Evolutionary conservation across 139 green algal species (phyloP), one percentile per base, ranked within the genome.

Genomic region (Closterium sp.): DNA sequence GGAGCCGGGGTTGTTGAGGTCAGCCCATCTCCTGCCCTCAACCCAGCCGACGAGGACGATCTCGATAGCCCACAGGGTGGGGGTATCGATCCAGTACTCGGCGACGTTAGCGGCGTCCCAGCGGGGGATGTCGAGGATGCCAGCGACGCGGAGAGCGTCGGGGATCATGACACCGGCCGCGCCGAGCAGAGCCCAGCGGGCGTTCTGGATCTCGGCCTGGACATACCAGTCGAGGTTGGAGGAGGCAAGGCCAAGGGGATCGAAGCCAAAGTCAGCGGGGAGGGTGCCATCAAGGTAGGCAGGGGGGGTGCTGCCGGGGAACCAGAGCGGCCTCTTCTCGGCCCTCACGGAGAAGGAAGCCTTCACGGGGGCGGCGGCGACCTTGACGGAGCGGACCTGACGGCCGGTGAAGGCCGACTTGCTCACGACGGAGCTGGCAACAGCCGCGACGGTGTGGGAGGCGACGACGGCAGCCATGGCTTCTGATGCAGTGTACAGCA

Each of bases 121-220:
- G 33, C 84, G 85, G 10, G 92, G 92, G 19, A 88, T 81, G 87
- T 92, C 64, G 21, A 91, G 85, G 66, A 95, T 35, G n/a, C 90
- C 90, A 21, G 86, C 81, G 28, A 92, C 91, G 87, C 66, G 91
- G 28, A 94, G 30, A 21, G 91, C 21, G 85, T 96, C 95, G 2
- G 94, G 93, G 30, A 94, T 91, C 81, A 95, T n/a, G 0, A 93
- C 91, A 64, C 94, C 94, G 66, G 91, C 35, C 4, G 93, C 94
- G 23, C 95, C 95, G 84, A 95, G 92, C 95, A 96, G 95, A 34
- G 95, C 95, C 92, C 93, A 96, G 38, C 95, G 91, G 84, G 76
- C 88, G 92, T 96, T 90, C 19, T 93, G 12, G 34, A 96, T 84
- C 88, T 96, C 95, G 25, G 95, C 94, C 93, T 96, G 94, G 6